A percentile compares a stretch with the other conserved stretches of the same genome.
Evolutionary conservation across 2,329 filamentous ascomycete species (phyloP).

Genomic region (Ambrosiella beaveri): DNA sequence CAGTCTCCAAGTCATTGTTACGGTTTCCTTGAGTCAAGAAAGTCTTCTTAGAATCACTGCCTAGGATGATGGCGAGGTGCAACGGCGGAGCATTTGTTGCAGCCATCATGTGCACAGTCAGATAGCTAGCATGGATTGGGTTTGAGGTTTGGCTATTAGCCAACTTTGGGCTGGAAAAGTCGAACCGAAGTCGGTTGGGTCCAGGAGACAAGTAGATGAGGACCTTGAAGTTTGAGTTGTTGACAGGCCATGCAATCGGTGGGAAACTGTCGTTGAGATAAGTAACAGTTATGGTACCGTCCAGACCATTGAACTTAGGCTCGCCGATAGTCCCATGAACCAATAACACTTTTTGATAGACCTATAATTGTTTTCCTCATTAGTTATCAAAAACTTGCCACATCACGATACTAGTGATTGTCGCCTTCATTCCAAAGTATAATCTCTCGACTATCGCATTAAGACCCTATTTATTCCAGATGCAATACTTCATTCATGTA

Average conservation of each 20-base stretch:
- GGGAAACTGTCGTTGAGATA: conserved; percentile 79
- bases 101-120: conserved; percentile 76
- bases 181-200: conserved; percentile 72
- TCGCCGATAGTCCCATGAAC: conserved; percentile 53
- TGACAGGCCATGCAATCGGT: conserved; percentile 69
- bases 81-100: conserved; percentile 63
- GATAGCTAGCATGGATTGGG: conserved; percentile 58
- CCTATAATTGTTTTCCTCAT: conserved; percentile 30
- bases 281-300: conserved; percentile 63
- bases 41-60: conserved; percentile 69
- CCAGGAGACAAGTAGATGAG: conserved; percentile 82
- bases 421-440: no score
- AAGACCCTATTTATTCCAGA: no score
- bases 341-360: conserved; percentile 78
- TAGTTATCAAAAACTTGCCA: no score
- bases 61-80: conserved; percentile 75
- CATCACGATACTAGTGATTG: no score
- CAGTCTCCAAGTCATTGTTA: conserved; percentile 58
- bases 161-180: conserved; percentile 72
- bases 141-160: conserved; percentile 49
- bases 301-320: conserved; percentile 54
- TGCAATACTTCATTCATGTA: no score
- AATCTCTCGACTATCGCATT: no score
- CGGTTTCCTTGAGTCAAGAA: conserved; percentile 70
- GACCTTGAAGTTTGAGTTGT: conserved; percentile 78